Base-by-base conservation (phyloP, 176 grass and related monocot genomes). In the Puya raimondii region DNA sequence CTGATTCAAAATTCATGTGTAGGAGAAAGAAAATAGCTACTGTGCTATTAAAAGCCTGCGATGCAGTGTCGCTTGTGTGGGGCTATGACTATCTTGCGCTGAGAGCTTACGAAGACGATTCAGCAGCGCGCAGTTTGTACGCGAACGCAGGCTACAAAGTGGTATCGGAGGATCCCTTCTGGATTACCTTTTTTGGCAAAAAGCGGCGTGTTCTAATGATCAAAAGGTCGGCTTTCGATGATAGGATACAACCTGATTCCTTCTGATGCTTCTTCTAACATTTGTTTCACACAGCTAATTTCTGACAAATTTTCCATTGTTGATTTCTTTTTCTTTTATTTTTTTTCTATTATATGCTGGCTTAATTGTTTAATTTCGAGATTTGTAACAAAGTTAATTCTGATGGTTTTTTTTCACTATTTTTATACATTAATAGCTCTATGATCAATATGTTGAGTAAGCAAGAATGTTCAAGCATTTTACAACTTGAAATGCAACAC, bases 1-100 rank as follows among this genome's bases (percentile, higher is more conserved):
- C 33, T 73, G 2, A 2, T 23, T 49, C 3, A 15, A 49, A 65
- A 9, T 51, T 27, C 14, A 3, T 56, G 33, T 23, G 2, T 65
- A 96, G 92, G 83, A 85, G 93, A 72, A 73, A 82, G 51, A 96
- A 92, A 53, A 75, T 96, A 12, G 93, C 83, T 12, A 96, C 93
- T 33, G 81, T 78, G 1, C 84, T 96, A 23, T 51, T 96, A 21
- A 89, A 87, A 79, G 93, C 89, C 12, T 90, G 93, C 0, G 89
- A 92, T 66, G 77, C 57, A 16, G 58, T 96, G 29, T 78, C 86
- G 0, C 70, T 67, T 17, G n/a, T 73, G 10, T 96, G 93, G 88
- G 83, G 79, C 33, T 81, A 89, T 76, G 69, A 47, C 16, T 78
- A 85, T 81, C 53, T 96, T 76, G 89, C 79, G 69, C 81, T 96